These are phyloP conservation scores for Boletus pseudo-olivaceus DNA, from an alignment of 768 basidiomycete genomes.

Conservation along the genomic window DNA sequence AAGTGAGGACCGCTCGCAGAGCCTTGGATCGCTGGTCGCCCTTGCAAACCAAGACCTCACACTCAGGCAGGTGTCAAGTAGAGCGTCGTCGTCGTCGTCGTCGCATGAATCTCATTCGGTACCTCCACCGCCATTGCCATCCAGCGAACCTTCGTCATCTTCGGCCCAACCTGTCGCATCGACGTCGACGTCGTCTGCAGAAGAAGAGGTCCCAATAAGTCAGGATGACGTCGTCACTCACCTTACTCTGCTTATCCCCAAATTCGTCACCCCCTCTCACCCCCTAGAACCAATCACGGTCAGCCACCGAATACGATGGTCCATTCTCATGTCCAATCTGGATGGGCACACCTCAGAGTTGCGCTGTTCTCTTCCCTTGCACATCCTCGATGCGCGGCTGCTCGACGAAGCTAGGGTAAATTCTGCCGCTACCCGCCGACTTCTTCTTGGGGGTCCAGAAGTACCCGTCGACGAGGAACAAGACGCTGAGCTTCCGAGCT, in stretches of 20 bases:
- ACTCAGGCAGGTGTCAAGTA: constrained; percentile 13
- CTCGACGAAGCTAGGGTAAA: constrained; percentile 71
- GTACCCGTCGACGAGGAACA: constrained; percentile 47
- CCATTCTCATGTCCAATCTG: constrained; percentile 71
- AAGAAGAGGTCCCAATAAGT: constrained; percentile 25
- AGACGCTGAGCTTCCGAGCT: constrained; percentile 79
- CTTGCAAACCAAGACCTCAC: constrained; percentile 10
- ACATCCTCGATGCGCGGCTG: constrained; percentile 72
- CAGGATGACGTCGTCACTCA: constrained; percentile 55
- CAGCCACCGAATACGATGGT: constrained; percentile 79
- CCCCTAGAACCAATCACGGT: constrained; percentile 70
- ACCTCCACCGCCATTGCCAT: not conserved
- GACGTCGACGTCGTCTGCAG: constrained; percentile 2
- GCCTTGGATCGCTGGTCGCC: constrained; percentile 9
- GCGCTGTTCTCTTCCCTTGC: constrained; percentile 88
- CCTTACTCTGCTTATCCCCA: constrained; percentile 58
- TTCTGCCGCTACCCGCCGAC: constrained; percentile 69
- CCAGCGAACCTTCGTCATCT: not conserved
- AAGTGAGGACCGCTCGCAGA: constrained; percentile 14
- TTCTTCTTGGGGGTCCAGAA: constrained; percentile 39
- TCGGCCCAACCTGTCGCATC: constrained; percentile 9
- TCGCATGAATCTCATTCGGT: constrained; percentile 9
- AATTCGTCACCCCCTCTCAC: constrained; percentile 65
- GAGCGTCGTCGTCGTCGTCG: constrained; percentile 13
- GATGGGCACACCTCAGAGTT: constrained; percentile 94